These are phyloP conservation scores for Cladosporium sp. DNA, from an alignment of 2,329 filamentous ascomycete genomes.

Conservation along the genomic window DNA sequence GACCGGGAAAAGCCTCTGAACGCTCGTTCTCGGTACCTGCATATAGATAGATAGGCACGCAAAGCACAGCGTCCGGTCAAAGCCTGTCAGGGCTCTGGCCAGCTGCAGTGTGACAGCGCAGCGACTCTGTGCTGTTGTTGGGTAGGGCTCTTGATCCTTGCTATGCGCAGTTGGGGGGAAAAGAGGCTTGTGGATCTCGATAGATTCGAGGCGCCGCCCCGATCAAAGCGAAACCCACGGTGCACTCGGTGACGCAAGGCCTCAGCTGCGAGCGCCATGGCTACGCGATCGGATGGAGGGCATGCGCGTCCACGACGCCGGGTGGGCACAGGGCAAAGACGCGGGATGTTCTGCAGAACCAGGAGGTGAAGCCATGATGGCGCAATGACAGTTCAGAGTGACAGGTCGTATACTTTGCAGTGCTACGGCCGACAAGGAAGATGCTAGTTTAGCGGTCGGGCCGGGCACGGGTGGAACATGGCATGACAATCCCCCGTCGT, in stretches of 20 bases:
- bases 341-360: slow-evolving; percentile 2
- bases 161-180: background rate
- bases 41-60: background rate
- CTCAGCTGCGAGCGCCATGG: slow-evolving; percentile 2
- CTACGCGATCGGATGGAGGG: background rate
- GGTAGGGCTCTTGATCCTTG: background rate
- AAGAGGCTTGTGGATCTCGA: background rate
- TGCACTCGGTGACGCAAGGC: slow-evolving; percentile 5
- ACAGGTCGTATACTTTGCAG: background rate
- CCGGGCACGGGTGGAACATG: background rate
- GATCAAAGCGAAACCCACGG: background rate
- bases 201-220: slow-evolving; percentile 3
- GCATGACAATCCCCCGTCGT: background rate
- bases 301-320: background rate
- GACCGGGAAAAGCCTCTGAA: background rate
- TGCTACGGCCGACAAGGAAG: background rate
- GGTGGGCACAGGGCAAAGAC: background rate
- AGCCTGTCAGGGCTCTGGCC: slow-evolving; percentile 1
- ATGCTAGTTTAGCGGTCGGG: background rate
- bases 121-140: background rate
- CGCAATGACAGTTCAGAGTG: slow-evolving; percentile 8
- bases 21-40: slow-evolving; percentile 11
- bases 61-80: background rate
- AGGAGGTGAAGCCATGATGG: slow-evolving; percentile 7
- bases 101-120: background rate